Evolutionary conservation across 2,329 filamentous ascomycete species (phyloP).

Genomic region (Rhinocladiella mackenziei): DNA sequence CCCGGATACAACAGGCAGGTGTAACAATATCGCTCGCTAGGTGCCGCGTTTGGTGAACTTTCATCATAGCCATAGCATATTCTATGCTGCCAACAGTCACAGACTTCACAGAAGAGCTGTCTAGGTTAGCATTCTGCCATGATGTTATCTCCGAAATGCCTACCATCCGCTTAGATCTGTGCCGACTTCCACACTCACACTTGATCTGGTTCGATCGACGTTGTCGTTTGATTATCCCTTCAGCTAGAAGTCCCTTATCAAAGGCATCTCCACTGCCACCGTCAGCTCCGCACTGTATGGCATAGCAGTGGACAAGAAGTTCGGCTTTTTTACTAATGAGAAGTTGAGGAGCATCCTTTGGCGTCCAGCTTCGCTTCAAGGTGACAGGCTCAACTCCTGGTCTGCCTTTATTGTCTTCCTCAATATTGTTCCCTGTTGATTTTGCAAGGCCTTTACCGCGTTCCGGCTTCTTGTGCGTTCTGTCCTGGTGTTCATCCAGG

Average conservation of each 20-base stretch:
- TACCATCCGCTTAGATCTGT: slow-evolving; percentile 10
- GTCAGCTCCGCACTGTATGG: slow-evolving; percentile 7
- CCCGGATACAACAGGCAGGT: slow-evolving; percentile 17
- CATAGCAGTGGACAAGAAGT: slow-evolving; percentile 17
- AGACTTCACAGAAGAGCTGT: slow-evolving; percentile 18
- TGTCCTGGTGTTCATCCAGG: background rate
- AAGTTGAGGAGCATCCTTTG: background rate
- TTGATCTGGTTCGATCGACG: slow-evolving; percentile 5
- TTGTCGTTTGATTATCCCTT: slow-evolving; percentile 10
- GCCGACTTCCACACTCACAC: slow-evolving; percentile 18
- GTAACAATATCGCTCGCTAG: slow-evolving; percentile 18
- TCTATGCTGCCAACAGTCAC: slow-evolving; percentile 18
- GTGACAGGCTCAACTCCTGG: background rate
- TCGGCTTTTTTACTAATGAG: slow-evolving; percentile 13
- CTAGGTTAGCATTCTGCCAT: slow-evolving; percentile 1
- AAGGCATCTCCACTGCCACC: slow-evolving; percentile 7
- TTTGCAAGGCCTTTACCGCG: background rate
- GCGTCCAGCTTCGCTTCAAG: background rate
- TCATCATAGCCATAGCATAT: slow-evolving; percentile 19
- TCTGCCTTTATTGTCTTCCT: background rate
- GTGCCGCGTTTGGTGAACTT: background rate
- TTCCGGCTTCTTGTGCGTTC: background rate
- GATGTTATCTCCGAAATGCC: background rate
- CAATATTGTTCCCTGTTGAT: background rate
- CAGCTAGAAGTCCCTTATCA: slow-evolving; percentile 7